Conservation (phyloP, 805 yeast genomes). For the Teunomyces panamensis region DNA sequence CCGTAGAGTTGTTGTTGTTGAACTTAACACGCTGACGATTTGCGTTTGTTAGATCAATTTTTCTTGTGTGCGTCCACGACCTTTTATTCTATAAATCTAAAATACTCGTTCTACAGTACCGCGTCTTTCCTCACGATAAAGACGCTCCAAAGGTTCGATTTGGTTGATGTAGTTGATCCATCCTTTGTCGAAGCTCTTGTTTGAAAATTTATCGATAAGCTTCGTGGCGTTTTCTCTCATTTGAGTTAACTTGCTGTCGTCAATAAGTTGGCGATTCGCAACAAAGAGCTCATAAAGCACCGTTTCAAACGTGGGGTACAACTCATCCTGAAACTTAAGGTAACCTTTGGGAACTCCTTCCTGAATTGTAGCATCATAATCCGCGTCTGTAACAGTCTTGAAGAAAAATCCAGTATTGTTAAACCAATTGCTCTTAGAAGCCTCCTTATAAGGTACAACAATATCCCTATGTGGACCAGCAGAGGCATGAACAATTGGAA, state of each 20-base stretch:
- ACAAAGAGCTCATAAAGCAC: slow-evolving; percentile 45
- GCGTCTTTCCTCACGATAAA: slow-evolving; percentile 24
- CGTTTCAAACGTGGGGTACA: slow-evolving; percentile 48
- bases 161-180: slow-evolving; percentile 44
- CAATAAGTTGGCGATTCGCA: slow-evolving; percentile 23
- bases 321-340: slow-evolving; percentile 6
- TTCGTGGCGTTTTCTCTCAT: slow-evolving; percentile 47
- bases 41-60: slow-evolving; percentile 1
- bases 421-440: slow-evolving; percentile 18
- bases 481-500: slow-evolving; percentile 89
- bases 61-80: slow-evolving; percentile 8
- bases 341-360: slow-evolving; percentile 4
- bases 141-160: slow-evolving; percentile 20
- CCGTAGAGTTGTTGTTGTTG: slow-evolving; percentile 5
- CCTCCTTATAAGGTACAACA: slow-evolving; percentile 34
- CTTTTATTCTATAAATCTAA: slow-evolving; percentile 8
- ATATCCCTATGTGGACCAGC: slow-evolving; percentile 95
- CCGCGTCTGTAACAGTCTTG: slow-evolving; percentile 70
- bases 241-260: slow-evolving; percentile 29
- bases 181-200: slow-evolving; percentile 48
- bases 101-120: slow-evolving; percentile 27
- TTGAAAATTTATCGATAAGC: slow-evolving; percentile 60
- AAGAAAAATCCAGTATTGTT: slow-evolving; percentile 78
- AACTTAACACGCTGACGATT: slow-evolving; percentile 15
- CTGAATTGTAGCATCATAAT: slow-evolving; percentile 30